These are phyloP conservation scores for Cyclostephanos tholiformis DNA, from an alignment of 108 stramenopile genomes.

Conservation along the genomic window DNA sequence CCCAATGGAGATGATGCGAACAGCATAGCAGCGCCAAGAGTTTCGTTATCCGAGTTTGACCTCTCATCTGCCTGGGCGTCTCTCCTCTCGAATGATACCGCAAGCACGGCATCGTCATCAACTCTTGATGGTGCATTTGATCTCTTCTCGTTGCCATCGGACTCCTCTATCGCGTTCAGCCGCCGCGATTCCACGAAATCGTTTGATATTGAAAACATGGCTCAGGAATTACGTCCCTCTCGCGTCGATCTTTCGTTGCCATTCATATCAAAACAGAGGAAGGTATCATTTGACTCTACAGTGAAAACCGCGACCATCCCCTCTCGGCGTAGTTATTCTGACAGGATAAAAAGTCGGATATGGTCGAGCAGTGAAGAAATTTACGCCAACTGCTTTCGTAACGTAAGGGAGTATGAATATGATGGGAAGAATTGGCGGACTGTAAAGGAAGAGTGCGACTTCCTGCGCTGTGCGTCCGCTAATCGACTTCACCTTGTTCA, in stretches of 20 bases:
- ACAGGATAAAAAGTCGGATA: constrained; percentile 22
- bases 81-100: constrained; percentile 22
- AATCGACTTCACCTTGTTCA: constrained; percentile 22
- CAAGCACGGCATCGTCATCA: constrained; percentile 7
- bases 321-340: constrained; percentile 26
- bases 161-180: constrained; percentile 27
- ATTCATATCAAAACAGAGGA: constrained; percentile 23
- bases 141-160: constrained; percentile 46
- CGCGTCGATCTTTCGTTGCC: constrained; percentile 7
- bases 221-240: neutral
- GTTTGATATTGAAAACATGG: neutral
- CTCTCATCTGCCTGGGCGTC: constrained; percentile 40
- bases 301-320: constrained; percentile 47
- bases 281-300: constrained; percentile 46
- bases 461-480: constrained; percentile 10
- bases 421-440: constrained; percentile 40
- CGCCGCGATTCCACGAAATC: neutral
- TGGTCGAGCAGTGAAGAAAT: constrained; percentile 48
- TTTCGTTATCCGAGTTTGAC: constrained; percentile 24
- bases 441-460: constrained; percentile 22
- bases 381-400: constrained; percentile 31
- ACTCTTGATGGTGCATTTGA: constrained; percentile 35
- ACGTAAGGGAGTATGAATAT: constrained; percentile 31
- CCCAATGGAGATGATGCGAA: constrained; percentile 15
- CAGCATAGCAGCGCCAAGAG: neutral